Base-by-base conservation (phyloP, 495 filamentous ascomycete species). In the Baudoinia panamericana region DNA sequence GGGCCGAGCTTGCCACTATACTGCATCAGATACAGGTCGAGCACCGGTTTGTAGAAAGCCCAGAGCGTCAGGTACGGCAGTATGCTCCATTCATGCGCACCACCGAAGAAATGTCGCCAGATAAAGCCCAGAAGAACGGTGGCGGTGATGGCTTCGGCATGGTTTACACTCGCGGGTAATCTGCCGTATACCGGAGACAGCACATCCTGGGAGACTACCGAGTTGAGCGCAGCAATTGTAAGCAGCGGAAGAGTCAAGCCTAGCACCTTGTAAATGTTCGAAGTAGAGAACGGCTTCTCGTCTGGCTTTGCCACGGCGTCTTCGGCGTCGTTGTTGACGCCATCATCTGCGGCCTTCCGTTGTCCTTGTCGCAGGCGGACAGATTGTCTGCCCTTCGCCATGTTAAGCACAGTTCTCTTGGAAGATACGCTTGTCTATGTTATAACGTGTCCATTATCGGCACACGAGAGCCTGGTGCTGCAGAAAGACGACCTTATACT, bases 161-260 rank as follows among this genome's bases (percentile, higher is more conserved):
- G 86, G 59, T 78, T 79, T 51, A 78, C 67, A 9, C 73, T 69
- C 1, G 84, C 58, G 8, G 88, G 78, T 17, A 85, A 76, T 12
- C 76, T 71, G 17, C 88, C 88, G 62, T 92, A 96, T 16, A 87
- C 80, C 2, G 88, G 90, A 16, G 82, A 78, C 24, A 96, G 61
- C 5, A 69, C 74, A 45, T 84, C 63, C 49, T 80, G 68, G 18
- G 84, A 90, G 38, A 84, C 72, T 39, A 75, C 76, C 16, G 84
- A 82, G 45, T 72, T 80, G 31, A 80, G 56, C 1, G 82, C 85
- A n/a, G 76, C 69, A 30, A 90, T 69, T 17, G 71, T 45, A 45
- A 92, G 67, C 2, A 39, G 28, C 3, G 41, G 18, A 18, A 36
- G 29, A 8, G 21, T 21, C 15, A 13, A 29, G 20, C 20, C 13